phyloP scores from a whole-genome alignment of 2,329 filamentous ascomycete species.

The Tolypocladium nubicola region DNA sequence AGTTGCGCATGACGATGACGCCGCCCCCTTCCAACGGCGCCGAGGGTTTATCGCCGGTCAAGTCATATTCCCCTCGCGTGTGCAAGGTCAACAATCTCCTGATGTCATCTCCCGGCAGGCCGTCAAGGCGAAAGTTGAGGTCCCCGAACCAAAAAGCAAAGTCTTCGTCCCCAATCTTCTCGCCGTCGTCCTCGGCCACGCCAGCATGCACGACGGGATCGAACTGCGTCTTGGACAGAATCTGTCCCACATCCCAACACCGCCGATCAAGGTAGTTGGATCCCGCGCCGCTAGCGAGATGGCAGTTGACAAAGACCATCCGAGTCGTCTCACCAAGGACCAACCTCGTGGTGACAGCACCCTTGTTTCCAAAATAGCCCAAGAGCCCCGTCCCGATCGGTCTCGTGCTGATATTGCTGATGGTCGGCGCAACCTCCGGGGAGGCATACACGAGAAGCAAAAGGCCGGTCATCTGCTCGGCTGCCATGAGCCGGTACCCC shows the following conservation, averaged over 20 bases:
- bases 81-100: constrained; percentile 74
- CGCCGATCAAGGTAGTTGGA: constrained; percentile 67
- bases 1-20: constrained; percentile 34
- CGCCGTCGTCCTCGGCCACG: constrained; percentile 52
- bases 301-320: constrained; percentile 82
- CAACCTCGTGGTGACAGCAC: constrained; percentile 71
- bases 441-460: constrained; percentile 80
- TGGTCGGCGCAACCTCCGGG: constrained; percentile 58
- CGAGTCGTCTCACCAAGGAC: constrained; percentile 83
- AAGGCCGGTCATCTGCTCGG: constrained; percentile 80
- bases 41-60: constrained; percentile 29
- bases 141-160: constrained; percentile 96
- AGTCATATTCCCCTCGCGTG: constrained; percentile 64
- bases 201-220: constrained; percentile 58
- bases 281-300: constrained; percentile 80
- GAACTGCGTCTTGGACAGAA: constrained; percentile 67
- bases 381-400: constrained; percentile 82
- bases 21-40: constrained; percentile 33
- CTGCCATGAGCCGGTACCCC: constrained; percentile 66
- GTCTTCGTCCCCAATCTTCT: constrained; percentile 78
- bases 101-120: constrained; percentile 83
- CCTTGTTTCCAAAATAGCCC: constrained; percentile 95
- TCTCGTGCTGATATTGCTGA: constrained; percentile 73
- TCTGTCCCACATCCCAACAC: constrained; percentile 82
- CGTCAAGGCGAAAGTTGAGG: constrained; percentile 85